Conservation (phyloP, 2,329 filamentous ascomycete species). For the Colletotrichum sp. region DNA sequence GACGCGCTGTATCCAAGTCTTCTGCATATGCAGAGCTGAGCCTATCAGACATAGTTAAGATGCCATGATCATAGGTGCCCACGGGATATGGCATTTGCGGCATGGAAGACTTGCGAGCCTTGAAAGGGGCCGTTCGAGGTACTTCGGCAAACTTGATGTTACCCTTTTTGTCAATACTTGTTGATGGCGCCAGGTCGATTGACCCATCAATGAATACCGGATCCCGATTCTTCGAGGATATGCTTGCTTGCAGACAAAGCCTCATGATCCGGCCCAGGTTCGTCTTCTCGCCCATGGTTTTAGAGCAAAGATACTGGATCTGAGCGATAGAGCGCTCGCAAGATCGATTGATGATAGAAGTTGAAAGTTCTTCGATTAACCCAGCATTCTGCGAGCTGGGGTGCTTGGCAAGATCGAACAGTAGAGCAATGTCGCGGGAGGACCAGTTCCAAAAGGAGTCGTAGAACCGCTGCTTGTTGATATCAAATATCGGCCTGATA, state of each 20-base stretch:
- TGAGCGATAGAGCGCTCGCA: conserved; percentile 95
- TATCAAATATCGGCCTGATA: conserved; percentile 91
- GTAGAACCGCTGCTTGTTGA: conserved; percentile 92
- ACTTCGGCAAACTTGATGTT: not conserved
- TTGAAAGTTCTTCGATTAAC: conserved; percentile 63
- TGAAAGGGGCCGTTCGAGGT: not conserved
- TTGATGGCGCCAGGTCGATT: not conserved
- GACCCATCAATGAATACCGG: not conserved
- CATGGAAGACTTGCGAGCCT: not conserved
- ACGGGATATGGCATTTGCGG: not conserved
- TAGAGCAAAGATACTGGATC: conserved; percentile 99
- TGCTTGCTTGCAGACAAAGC: not conserved
- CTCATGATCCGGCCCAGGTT: conserved; percentile 51
- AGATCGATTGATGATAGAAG: conserved; percentile 99
- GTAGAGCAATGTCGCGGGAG: conserved; percentile 69
- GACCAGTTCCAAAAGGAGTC: conserved; percentile 99
- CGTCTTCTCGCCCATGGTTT: conserved; percentile 93
- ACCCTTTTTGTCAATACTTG: not conserved
- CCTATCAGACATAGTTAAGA: conserved; percentile 41
- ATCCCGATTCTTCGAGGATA: not conserved
- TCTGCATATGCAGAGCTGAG: conserved; percentile 69
- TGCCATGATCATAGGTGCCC: not conserved
- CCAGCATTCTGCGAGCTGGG: not conserved
- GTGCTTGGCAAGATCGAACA: not conserved
- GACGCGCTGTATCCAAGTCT: conserved; percentile 87